Evolutionary conservation across 352 stramenopile species (phyloP).

Genomic region (Saprolegnia parasitica): DNA sequence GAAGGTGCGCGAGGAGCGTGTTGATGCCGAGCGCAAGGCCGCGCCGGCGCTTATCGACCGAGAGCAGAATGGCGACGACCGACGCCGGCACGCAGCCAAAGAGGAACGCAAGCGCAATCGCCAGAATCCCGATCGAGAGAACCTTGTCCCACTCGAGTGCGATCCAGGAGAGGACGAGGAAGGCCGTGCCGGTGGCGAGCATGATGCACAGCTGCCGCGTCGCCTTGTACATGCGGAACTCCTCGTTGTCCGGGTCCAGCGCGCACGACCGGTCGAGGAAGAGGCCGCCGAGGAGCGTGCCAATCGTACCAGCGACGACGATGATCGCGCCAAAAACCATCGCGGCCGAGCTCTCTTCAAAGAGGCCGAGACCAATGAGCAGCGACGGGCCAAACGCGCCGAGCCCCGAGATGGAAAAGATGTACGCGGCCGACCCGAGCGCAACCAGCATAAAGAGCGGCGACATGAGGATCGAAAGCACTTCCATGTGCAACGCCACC

Average conservation of each 20-base stretch:
- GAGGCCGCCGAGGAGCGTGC: slow-evolving; percentile 81
- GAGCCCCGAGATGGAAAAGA: slow-evolving; percentile 79
- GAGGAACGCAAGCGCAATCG: slow-evolving; percentile 44
- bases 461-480: slow-evolving; percentile 49
- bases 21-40: slow-evolving; percentile 90
- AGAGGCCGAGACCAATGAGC: slow-evolving; percentile 85
- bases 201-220: slow-evolving; percentile 65
- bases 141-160: slow-evolving; percentile 44
- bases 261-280: slow-evolving; percentile 57
- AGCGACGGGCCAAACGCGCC: slow-evolving; percentile 85
- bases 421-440: slow-evolving; percentile 83
- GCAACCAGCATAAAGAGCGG: slow-evolving; percentile 75
- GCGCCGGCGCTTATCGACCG: slow-evolving; percentile 84
- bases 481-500: neutral
- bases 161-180: slow-evolving; percentile 50
- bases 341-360: slow-evolving; percentile 76
- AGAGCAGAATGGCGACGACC: slow-evolving; percentile 86
- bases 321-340: slow-evolving; percentile 84
- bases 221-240: slow-evolving; percentile 46
- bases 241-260: slow-evolving; percentile 36
- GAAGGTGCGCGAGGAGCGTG: slow-evolving; percentile 87
- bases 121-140: slow-evolving; percentile 65
- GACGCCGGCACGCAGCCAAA: slow-evolving; percentile 43
- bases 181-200: slow-evolving; percentile 37
- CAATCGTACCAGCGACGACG: slow-evolving; percentile 79